A percentile compares a stretch with the other conserved stretches of the same genome.
Conservation (phyloP, 2,329 filamentous ascomycete genomes). For the Penicillium sp. region DNA sequence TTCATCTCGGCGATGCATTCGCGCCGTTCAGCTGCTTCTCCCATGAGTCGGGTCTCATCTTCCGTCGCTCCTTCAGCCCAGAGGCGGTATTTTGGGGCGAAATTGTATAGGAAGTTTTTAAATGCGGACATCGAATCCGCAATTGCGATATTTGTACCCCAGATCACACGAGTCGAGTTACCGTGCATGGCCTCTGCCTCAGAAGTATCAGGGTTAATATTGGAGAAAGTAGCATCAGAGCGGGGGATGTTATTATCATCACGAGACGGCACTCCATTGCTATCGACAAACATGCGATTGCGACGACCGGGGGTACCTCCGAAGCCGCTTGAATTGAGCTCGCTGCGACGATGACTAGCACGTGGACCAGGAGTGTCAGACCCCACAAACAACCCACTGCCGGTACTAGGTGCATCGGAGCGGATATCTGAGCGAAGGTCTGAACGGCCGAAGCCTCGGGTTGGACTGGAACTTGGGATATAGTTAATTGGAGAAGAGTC, state of each 20-base stretch:
- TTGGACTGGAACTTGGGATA: slow-evolving; percentile 84
- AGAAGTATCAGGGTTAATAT: slow-evolving; percentile 78
- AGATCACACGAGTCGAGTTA: slow-evolving; percentile 78
- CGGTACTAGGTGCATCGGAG: slow-evolving; percentile 76
- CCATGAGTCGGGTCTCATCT: slow-evolving; percentile 68
- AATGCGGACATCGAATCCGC: slow-evolving; percentile 84
- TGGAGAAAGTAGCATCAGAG: slow-evolving; percentile 67
- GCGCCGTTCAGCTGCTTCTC: slow-evolving; percentile 70
- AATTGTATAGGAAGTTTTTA: slow-evolving; percentile 90
- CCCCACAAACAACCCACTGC: slow-evolving; percentile 82
- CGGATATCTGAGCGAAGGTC: slow-evolving; percentile 57
- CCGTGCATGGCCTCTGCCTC: slow-evolving; percentile 88
- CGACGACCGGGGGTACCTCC: slow-evolving; percentile 54
- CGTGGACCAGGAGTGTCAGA: slow-evolving; percentile 54
- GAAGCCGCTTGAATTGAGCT: slow-evolving; percentile 80
- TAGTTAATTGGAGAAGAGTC: slow-evolving; percentile 93
- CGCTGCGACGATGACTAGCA: slow-evolving; percentile 69
- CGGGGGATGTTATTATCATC: slow-evolving; percentile 42
- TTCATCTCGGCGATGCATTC: slow-evolving; percentile 84
- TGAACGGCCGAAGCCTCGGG: slow-evolving; percentile 47
- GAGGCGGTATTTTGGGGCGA: slow-evolving; percentile 90
- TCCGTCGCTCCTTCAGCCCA: slow-evolving; percentile 83
- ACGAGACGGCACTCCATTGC: slow-evolving; percentile 61
- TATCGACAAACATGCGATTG: slow-evolving; percentile 64
- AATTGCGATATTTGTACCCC: slow-evolving; percentile 96